phyloP scores from a whole-genome alignment of 225 moss, liverwort and hornwort genomes.

The Pseudisothecium myosuroides region DNA sequence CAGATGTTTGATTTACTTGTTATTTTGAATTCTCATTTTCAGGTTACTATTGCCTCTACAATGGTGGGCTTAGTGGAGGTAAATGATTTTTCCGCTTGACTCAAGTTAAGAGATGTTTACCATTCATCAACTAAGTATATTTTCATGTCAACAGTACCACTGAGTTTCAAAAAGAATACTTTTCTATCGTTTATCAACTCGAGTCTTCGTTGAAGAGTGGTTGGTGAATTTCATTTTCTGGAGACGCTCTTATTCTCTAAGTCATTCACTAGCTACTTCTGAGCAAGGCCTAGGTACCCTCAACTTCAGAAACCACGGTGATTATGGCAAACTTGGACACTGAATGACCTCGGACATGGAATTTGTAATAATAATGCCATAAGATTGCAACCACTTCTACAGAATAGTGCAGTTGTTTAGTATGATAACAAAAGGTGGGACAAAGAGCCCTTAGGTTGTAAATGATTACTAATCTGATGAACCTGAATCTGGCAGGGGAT shows the following conservation, averaged over 20 bases:
- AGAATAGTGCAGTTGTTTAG: not conserved
- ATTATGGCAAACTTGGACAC: not conserved
- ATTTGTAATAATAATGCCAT: not conserved
- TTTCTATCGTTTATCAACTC: not conserved
- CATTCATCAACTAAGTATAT: not conserved
- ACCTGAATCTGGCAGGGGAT: conserved; percentile 51
- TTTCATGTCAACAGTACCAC: not conserved
- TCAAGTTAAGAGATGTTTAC: not conserved
- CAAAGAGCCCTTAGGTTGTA: not conserved
- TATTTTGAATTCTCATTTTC: not conserved
- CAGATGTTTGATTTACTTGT: not conserved
- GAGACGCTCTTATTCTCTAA: not conserved
- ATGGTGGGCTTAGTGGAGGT: conserved; percentile 99
- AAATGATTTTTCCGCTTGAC: not conserved
- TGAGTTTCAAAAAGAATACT: not conserved
- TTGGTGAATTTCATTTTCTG: not conserved
- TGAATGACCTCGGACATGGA: not conserved
- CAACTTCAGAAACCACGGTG: not conserved
- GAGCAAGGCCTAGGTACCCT: not conserved
- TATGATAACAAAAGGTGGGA: not conserved
- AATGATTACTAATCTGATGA: not conserved
- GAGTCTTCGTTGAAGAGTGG: not conserved
- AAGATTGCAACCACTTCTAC: not conserved
- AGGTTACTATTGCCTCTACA: conserved; percentile 94
- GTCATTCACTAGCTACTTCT: not conserved